A percentile compares a stretch with the other conserved stretches of the same genome.
These are phyloP conservation scores for Cafeteria roenbergensis DNA, from an alignment of 108 stramenopile species.

Conservation along the genomic window DNA sequence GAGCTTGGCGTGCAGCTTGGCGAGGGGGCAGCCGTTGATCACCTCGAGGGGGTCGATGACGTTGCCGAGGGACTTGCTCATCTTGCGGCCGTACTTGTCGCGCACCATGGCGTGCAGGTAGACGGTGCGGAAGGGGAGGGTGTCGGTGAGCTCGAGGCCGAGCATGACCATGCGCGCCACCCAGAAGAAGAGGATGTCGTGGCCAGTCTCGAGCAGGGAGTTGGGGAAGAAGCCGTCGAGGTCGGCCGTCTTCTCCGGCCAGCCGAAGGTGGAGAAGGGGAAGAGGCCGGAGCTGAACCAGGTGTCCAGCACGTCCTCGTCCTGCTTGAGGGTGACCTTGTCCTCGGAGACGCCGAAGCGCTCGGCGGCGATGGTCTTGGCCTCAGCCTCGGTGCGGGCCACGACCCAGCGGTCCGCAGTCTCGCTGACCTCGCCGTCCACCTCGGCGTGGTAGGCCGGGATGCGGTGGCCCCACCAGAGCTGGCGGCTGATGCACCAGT, in stretches of 20 bases:
- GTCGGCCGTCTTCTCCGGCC: slow-evolving; percentile 77
- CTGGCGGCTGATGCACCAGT: slow-evolving; percentile 96
- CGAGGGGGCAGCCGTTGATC: slow-evolving; percentile 75
- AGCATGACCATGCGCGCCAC: slow-evolving; percentile 99
- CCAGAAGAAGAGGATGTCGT: slow-evolving; percentile 99
- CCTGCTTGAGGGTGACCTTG: slow-evolving; percentile 67
- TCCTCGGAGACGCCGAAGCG: slow-evolving; percentile 60
- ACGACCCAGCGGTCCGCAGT: slow-evolving; percentile 71
- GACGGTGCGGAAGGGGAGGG: slow-evolving; percentile 84
- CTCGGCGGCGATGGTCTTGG: slow-evolving; percentile 57
- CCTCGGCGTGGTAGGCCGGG: slow-evolving; percentile 90
- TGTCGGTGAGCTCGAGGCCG: slow-evolving; percentile 87
- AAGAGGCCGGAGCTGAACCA: slow-evolving; percentile 98
- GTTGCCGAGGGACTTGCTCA: slow-evolving; percentile 96
- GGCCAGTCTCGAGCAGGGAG: slow-evolving; percentile 93
- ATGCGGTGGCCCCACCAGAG: slow-evolving; percentile 99
- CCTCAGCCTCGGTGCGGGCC: slow-evolving; percentile 73
- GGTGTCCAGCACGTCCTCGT: slow-evolving; percentile 95
- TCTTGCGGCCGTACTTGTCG: slow-evolving; percentile 96
- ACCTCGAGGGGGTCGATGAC: slow-evolving; percentile 97
- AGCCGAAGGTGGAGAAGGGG: slow-evolving; percentile 96
- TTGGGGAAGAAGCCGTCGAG: slow-evolving; percentile 92
- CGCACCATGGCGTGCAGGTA: slow-evolving; percentile 99
- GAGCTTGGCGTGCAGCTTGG: slow-evolving; percentile 63
- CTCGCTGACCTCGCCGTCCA: slow-evolving; percentile 44